These are phyloP conservation scores for Metschnikowia drakensbergensis DNA, from an alignment of 805 yeast genomes.

Conservation along the genomic window DNA sequence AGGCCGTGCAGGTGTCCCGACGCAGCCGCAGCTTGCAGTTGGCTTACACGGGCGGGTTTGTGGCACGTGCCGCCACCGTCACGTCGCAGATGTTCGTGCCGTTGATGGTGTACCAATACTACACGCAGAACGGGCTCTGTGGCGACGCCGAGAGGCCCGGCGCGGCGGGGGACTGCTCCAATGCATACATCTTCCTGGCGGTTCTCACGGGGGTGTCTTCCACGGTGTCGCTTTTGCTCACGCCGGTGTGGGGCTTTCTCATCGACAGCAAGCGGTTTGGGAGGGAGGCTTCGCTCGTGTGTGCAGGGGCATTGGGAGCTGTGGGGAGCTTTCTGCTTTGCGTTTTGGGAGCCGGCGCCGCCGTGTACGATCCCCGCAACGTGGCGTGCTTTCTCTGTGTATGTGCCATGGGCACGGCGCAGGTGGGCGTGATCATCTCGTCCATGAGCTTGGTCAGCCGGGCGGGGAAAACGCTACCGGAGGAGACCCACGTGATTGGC, in stretches of 20 bases:
- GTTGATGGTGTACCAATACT: conserved; percentile 55
- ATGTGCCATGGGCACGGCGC: conserved; percentile 51
- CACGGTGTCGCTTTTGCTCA: conserved; percentile 50
- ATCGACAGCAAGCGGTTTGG: conserved; percentile 42
- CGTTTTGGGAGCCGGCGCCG: conserved; percentile 16
- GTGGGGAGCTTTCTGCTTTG: conserved; percentile 38
- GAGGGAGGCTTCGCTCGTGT: conserved; percentile 24
- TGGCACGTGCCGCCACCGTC: conserved; percentile 62
- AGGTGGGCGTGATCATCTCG: conserved; percentile 57
- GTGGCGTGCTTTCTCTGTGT: conserved; percentile 39
- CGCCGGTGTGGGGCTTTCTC: conserved; percentile 63
- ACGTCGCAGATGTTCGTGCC: conserved; percentile 59
- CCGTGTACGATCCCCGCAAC: conserved; percentile 32
- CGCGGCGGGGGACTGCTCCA: conserved; percentile 44
- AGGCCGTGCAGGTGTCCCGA: conserved; percentile 47
- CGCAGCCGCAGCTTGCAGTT: conserved; percentile 46
- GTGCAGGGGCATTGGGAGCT: conserved; percentile 42
- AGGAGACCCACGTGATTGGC: conserved; percentile 50
- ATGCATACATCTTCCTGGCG: conserved; percentile 63
- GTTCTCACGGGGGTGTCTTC: conserved; percentile 68
- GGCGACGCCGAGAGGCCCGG: conserved; percentile 25
- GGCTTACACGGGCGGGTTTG: conserved; percentile 59
- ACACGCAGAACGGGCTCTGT: conserved; percentile 49
- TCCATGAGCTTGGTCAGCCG: conserved; percentile 55
- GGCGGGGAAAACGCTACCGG: conserved; percentile 19